These are phyloP conservation scores for Dothideomycetes sp. DNA, from an alignment of 2,329 filamentous ascomycete genomes.

Conservation along the genomic window DNA sequence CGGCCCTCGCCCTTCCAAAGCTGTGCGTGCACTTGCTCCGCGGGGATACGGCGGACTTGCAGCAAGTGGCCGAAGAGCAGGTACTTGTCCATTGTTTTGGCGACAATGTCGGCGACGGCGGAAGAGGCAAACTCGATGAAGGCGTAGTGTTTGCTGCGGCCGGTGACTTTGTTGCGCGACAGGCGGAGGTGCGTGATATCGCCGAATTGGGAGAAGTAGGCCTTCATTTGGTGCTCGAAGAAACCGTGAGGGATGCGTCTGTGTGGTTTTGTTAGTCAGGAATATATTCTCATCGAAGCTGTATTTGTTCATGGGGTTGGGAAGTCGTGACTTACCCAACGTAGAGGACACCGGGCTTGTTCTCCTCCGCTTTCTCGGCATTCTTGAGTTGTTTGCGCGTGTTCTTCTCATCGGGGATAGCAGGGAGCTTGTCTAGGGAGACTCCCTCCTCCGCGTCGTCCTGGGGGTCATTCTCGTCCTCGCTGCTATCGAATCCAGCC, in stretches of 20 bases:
- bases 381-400: constrained; percentile 35
- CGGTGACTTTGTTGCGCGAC: constrained; percentile 85
- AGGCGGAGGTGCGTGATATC: constrained; percentile 67
- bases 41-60: constrained; percentile 69
- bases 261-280: neutral
- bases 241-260: constrained; percentile 83
- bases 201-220: constrained; percentile 92
- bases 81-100: constrained; percentile 96
- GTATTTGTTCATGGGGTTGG: neutral
- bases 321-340: neutral
- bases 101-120: constrained; percentile 81
- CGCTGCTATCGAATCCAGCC: constrained; percentile 38
- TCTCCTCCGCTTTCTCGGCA: constrained; percentile 34
- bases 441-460: constrained; percentile 23
- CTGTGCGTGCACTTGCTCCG: constrained; percentile 66
- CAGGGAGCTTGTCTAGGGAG: constrained; percentile 24
- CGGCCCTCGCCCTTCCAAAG: constrained; percentile 86
- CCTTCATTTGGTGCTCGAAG: constrained; percentile 90
- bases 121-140: constrained; percentile 77
- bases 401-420: constrained; percentile 20
- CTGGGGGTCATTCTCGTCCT: constrained; percentile 28
- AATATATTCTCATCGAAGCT: neutral
- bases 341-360: constrained; percentile 70
- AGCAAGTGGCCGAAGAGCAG: constrained; percentile 89
- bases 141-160: constrained; percentile 83